A percentile compares a stretch with the other conserved stretches of the same genome.
phyloP scores from a whole-genome alignment of 2,329 filamentous ascomycete species.

The Cladosporium sp. region DNA sequence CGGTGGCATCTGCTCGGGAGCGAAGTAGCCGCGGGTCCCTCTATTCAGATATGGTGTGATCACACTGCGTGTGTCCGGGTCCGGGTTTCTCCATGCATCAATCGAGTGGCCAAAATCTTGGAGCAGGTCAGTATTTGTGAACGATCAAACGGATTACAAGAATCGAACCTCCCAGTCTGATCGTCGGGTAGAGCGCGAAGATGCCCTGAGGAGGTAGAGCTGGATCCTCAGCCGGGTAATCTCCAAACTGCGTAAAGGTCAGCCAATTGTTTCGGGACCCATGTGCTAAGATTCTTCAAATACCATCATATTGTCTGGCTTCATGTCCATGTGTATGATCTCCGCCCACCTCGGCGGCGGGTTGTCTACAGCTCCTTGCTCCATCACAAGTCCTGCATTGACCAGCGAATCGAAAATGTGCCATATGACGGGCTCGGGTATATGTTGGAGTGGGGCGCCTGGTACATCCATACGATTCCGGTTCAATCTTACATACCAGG shows the following conservation, averaged over 20 bases:
- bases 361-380: slow-evolving; percentile 3
- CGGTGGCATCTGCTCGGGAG: neutral
- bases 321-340: slow-evolving; percentile 76
- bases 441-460: neutral
- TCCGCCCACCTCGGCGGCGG: neutral
- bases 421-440: slow-evolving; percentile 18
- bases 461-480: no score
- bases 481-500: neutral
- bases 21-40: neutral
- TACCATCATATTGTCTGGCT: slow-evolving; percentile 62
- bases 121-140: no score
- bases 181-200: neutral
- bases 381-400: slow-evolving; percentile 17
- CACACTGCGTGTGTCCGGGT: no score
- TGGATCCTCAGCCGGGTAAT: neutral
- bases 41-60: neutral
- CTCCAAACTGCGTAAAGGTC: no score
- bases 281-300: no score
- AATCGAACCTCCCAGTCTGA: no score
- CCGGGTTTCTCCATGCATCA: neutral
- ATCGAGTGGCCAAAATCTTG: neutral
- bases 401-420: slow-evolving; percentile 15
- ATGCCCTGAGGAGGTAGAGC: no score
- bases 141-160: no score
- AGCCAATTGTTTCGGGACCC: no score